phyloP scores from a whole-genome alignment of 1,284 basidiomycete genomes.

The Microbotryomycetes sp. region DNA sequence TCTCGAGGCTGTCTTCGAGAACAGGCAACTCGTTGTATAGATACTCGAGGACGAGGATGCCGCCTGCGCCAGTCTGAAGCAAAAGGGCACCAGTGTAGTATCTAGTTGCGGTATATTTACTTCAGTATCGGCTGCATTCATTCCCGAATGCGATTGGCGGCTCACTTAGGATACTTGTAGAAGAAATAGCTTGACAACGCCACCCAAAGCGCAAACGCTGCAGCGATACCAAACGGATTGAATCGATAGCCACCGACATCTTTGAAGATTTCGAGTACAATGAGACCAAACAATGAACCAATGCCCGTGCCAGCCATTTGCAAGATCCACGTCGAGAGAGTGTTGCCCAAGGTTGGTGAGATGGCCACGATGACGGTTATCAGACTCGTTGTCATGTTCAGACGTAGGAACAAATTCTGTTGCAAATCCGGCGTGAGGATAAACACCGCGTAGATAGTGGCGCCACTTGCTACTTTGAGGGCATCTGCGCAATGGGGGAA shows the following conservation, averaged over 20 bases:
- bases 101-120: not conserved
- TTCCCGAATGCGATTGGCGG: not conserved
- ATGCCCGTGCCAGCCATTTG: constrained; percentile 14
- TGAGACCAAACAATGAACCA: constrained; percentile 1
- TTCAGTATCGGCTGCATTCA: not conserved
- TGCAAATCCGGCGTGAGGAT: constrained; percentile 22
- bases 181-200: constrained; percentile 20
- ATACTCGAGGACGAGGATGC: constrained; percentile 21
- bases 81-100: constrained; percentile 23
- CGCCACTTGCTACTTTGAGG: constrained; percentile 20
- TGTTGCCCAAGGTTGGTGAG: constrained; percentile 23
- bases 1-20: not conserved
- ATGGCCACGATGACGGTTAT: constrained; percentile 29
- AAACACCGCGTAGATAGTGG: constrained; percentile 26
- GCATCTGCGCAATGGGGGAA: constrained; percentile 9
- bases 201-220: constrained; percentile 17
- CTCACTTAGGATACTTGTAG: not conserved
- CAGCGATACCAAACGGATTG: constrained; percentile 13
- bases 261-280: not conserved
- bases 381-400: constrained; percentile 16
- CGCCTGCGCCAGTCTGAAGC: constrained; percentile 13
- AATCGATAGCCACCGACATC: too few species aligned
- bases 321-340: constrained; percentile 19
- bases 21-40: constrained; percentile 18
- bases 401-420: constrained; percentile 19